Evolutionary conservation across 1,284 basidiomycete species (phyloP), one percentile per base, ranked within the genome.

Genomic region (Cryptococcus deneoformans): DNA sequence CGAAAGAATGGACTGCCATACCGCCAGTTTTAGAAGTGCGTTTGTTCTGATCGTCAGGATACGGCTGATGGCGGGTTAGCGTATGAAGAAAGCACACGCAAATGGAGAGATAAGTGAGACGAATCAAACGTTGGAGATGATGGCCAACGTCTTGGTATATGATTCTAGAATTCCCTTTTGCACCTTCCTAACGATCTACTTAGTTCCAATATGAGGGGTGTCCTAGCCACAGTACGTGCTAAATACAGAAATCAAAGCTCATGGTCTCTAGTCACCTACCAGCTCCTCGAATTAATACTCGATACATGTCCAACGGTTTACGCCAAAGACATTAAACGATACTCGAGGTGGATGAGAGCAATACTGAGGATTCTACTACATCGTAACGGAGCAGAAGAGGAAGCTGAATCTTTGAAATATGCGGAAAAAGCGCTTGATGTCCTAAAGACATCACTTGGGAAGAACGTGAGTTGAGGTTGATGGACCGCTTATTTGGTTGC

Each of bases 271-370:
- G 56, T 57, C 12, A 38, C 38, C 9, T 43, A 48, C 7, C 45
- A 42, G 14, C 16, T 53, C 1, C 47, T 58, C 3, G 39, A 58
- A 14, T 35, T 38, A 5, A 46, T 58, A 35, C 11, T 54, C 24
- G 37, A 24, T 9, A 24, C 12, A 8, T 42, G 40, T 11, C 14
- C 42, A 6, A 46, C 43, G 2, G 46, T 0, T 36, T 29, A 24
- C 6, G 39, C 43, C n/a, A 14, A 34, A 10, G 53, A 59, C n/a
- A 49, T 59, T 7, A 37, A 39, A 14, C 48, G 50, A 36, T 59
- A 52, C 36, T 47, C 58, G 1, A 39, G 58, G 14, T 59, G 53
- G 53, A 48, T 52, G 14, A 37, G 58, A 12, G 58, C 49, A 34
- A 52, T 59, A 6, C 34, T 56, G 4, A 16, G 16, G 1, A 34